Conservation (phyloP, 495 filamentous ascomycete species). For the Articulospora tetracladia region DNA sequence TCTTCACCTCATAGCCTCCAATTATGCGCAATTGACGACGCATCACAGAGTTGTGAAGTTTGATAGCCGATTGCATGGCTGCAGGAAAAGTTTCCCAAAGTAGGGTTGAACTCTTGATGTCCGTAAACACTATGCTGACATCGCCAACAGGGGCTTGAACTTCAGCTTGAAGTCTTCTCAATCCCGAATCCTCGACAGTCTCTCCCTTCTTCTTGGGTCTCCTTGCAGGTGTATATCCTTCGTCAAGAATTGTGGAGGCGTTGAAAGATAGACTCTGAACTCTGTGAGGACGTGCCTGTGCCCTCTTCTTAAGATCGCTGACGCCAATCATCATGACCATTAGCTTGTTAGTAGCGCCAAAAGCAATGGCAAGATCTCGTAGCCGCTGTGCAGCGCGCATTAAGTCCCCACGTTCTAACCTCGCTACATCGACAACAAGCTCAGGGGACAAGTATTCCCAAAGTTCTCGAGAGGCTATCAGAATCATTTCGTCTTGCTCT, state of each 20-base stretch:
- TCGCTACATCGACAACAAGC: slow-evolving; percentile 84
- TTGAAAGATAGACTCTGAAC: slow-evolving; percentile 71
- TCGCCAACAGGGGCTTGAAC: slow-evolving; percentile 88
- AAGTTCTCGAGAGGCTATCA: slow-evolving; percentile 86
- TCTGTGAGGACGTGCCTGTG: slow-evolving; percentile 61
- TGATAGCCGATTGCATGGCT: slow-evolving; percentile 93
- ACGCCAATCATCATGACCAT: slow-evolving; percentile 99
- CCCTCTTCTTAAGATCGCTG: slow-evolving; percentile 79
- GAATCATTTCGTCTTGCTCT: slow-evolving; percentile 89
- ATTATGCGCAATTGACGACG: slow-evolving; percentile 88
- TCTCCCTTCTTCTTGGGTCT: slow-evolving; percentile 67
- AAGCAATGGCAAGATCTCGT: slow-evolving; percentile 91
- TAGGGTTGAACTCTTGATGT: slow-evolving; percentile 97
- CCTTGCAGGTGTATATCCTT: slow-evolving; percentile 56
- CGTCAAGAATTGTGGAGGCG: slow-evolving; percentile 66
- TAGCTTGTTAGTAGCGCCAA: slow-evolving; percentile 87
- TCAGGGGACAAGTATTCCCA: slow-evolving; percentile 92
- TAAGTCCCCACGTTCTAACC: slow-evolving; percentile 75
- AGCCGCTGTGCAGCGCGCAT: slow-evolving; percentile 98
- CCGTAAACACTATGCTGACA: slow-evolving; percentile 92
- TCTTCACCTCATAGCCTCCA: slow-evolving; percentile 98
- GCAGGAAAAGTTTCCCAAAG: slow-evolving; percentile 95
- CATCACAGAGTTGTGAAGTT: slow-evolving; percentile 93
- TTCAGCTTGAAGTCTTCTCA: slow-evolving; percentile 79
- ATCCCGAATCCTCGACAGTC: slow-evolving; percentile 70